Base-by-base conservation (phyloP, 2,329 filamentous ascomycete genomes). In the Trichoderma semiorbis region DNA sequence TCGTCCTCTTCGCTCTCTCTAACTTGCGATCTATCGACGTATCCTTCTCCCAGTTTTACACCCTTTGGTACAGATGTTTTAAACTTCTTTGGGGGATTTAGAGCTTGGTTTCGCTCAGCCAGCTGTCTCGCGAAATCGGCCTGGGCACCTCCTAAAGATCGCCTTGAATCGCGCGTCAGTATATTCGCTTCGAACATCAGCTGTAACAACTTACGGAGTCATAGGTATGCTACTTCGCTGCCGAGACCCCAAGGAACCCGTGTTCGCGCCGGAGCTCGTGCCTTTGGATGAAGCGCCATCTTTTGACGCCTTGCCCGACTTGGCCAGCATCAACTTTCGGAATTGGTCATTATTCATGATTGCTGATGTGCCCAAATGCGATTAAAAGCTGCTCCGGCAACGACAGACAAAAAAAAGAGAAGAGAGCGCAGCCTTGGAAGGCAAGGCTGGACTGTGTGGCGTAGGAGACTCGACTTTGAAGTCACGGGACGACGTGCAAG, bases 261-360 rank as follows among this genome's bases (percentile, higher is more conserved):
- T 21, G 16, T 86, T 83, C 34, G 70, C 83, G 47, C 71, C 74
- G 12, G 77, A 73, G 69, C 75, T 75, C 72, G 76, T 74, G 74
- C 76, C 72, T 76, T 75, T 74, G 68, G 76, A 78, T 16, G 87
- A 84, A 63, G 83, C 79, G 74, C 84, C 86, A 85, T 87, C 81
- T 79, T 81, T 82, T 73, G 80, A 71, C 34, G 81, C 73, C 72
- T 84, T 85, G 70, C 81, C 78, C 7, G 85, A 78, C 72, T 85
- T 85, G 53, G 81, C 81, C 60, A 90, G 85, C 26, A 97, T 82
- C 7, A 98, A 87, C 74, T 92, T 92, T 69, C 96, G 92, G 78
- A 99, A 99, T 78, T 98, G 93, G 57, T 94, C 90, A 85, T 98
- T 98, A 81, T 98, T 97, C 96, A 99, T 98, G 47, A 57, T 74